phyloP scores from a whole-genome alignment of 2,329 filamentous ascomycete species.

The Aspergillus aculeatinus region DNA sequence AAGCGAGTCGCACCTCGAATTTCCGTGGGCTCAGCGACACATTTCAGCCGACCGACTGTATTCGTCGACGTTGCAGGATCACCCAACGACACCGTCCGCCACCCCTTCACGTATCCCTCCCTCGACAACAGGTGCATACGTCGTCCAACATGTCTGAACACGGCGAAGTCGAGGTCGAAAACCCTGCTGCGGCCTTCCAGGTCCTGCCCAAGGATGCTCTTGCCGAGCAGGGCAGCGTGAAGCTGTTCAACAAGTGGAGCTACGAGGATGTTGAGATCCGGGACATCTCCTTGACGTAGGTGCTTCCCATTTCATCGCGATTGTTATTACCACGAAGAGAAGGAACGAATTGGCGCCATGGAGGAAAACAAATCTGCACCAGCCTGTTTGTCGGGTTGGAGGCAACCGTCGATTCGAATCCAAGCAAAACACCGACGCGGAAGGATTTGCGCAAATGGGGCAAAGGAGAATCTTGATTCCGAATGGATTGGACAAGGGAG shows the following conservation, averaged over 20 bases:
- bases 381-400: constrained; percentile 9
- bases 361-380: constrained; percentile 4
- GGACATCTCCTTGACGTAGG: constrained; percentile 99
- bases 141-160: constrained; percentile 79
- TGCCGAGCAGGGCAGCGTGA: constrained; percentile 84
- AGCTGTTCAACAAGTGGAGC: constrained; percentile 97
- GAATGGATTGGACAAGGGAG: not conserved
- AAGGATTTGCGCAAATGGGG: not conserved
- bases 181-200: constrained; percentile 65
- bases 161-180: constrained; percentile 91
- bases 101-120: constrained; percentile 40
- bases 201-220: constrained; percentile 92
- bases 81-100: constrained; percentile 41
- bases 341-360: not conserved
- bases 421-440: not conserved
- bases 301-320: constrained; percentile 34
- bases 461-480: not conserved
- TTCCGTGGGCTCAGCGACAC: constrained; percentile 36
- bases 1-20: constrained; percentile 46
- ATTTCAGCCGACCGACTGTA: constrained; percentile 39
- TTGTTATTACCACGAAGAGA: constrained; percentile 19
- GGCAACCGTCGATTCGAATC: constrained; percentile 6
- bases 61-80: constrained; percentile 36
- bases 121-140: constrained; percentile 40
- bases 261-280: constrained; percentile 99